phyloP scores from a whole-genome alignment of 2,329 filamentous ascomycete genomes.

The Cercospora zeae-maydis region DNA sequence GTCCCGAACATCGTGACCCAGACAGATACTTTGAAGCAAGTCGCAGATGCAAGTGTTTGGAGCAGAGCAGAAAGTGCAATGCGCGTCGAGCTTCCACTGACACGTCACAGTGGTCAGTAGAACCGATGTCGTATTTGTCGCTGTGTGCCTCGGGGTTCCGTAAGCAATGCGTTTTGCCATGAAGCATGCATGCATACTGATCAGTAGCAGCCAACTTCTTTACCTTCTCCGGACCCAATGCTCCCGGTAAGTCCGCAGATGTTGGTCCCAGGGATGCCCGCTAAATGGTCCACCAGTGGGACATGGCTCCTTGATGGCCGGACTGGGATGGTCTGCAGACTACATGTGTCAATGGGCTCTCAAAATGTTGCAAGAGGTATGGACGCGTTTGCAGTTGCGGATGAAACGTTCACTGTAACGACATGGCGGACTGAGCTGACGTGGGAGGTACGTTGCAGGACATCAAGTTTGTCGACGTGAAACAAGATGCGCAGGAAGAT shows the following conservation, averaged over 20 bases:
- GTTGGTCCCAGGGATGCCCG: not conserved
- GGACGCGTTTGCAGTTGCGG: not conserved
- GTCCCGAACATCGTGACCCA: not conserved
- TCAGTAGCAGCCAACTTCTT: conserved; percentile 25
- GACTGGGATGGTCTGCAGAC: conserved; percentile 28
- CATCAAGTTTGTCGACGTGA: conserved; percentile 29
- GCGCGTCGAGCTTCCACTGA: not conserved
- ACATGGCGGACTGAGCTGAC: not conserved
- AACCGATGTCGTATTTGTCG: conserved; percentile 29
- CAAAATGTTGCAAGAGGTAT: conserved; percentile 30
- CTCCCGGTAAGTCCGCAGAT: conserved; percentile 15
- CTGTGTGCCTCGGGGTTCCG: conserved; percentile 29
- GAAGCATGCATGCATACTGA: not conserved
- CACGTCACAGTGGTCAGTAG: conserved; percentile 22
- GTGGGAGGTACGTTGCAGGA: conserved; percentile 7
- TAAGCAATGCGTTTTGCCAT: not conserved
- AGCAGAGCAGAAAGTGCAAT: not conserved
- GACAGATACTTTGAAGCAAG: no score
- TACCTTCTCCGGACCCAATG: conserved; percentile 28
- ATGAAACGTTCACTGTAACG: not conserved
- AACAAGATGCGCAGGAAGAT: conserved; percentile 30
- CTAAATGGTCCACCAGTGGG: conserved; percentile 17
- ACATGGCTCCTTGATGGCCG: conserved; percentile 29
- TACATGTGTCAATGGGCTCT: conserved; percentile 33
- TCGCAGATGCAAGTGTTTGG: not conserved